Base-by-base conservation (phyloP, 495 filamentous ascomycete genomes). In the Pyronema omphalodes region DNA sequence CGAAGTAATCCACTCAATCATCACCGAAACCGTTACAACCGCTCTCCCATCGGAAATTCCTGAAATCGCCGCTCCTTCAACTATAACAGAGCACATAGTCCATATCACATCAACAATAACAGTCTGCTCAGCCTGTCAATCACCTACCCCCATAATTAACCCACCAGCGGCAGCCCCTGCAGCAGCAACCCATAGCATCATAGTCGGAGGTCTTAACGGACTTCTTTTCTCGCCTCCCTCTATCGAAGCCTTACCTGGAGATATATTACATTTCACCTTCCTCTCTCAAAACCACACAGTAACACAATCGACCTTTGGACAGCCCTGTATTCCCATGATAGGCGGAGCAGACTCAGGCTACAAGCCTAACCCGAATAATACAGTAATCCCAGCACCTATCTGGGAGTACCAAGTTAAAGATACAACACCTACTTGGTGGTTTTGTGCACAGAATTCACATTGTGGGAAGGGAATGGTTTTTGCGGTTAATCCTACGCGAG, bases 211-310 rank as follows among this genome's bases (percentile, higher is more conserved):
- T 39, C 61, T 69, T 19, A 69, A 70, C 39, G 77, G 77, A 9
- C 71, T 86, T 18, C 64, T 73, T 35, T 91, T 80, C 74, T 80
- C 73, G 23, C 74, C 79, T 14, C 58, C 73, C 46, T 71, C 70
- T 57, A 52, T 86, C 50, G 69, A 65, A 45, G 79, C 78, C 50
- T 52, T 61, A 8, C 58, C 71, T 0, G 83, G 82, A 53, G 82
- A 82, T 63, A 73, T 74, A 54, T 71, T 87, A 36, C 77, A 82
- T 66, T 86, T 85, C 71, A 75, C 83, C 62, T 86, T 86, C 70
- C 71, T 72, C 61, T 72, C 74, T 9, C 71, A 72, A 45, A 79
- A 79, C 66, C 85, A 88, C 75, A 80, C 80, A 40, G 80, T 86
- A 45, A 78, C 71, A 3, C 79, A 86, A 67, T 78, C 79, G 45